phyloP scores from a whole-genome alignment of 345 rosid species.

The Ceriops tagal region DNA sequence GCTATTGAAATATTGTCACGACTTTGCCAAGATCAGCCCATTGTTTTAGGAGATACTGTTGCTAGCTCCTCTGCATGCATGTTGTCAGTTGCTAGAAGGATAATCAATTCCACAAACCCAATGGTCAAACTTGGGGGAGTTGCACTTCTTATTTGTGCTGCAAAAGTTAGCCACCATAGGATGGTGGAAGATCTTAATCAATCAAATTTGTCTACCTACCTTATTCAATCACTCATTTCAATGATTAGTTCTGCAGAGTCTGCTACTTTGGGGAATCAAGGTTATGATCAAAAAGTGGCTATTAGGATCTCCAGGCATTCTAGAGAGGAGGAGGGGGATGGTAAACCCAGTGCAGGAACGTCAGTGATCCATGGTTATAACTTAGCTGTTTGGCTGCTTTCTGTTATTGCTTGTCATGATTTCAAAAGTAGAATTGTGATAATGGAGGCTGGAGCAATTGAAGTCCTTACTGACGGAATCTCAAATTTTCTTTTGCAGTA shows the following conservation, averaged over 20 bases:
- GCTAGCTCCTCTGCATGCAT: conserved; percentile 62
- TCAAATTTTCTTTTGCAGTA: conserved; percentile 51
- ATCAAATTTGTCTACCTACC: conserved; percentile 53
- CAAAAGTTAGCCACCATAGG: conserved; percentile 77
- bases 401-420: conserved; percentile 88
- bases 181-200: conserved; percentile 84
- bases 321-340: conserved; percentile 50
- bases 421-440: conserved; percentile 69
- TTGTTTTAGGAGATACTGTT: conserved; percentile 73
- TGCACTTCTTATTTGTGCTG: conserved; percentile 89
- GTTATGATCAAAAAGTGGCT: conserved; percentile 42
- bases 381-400: conserved; percentile 86
- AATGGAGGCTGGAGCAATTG: conserved; percentile 91
- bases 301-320: conserved; percentile 59
- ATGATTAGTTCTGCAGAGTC: conserved; percentile 53
- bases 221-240: conserved; percentile 74
- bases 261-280: conserved; percentile 44
- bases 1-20: conserved; percentile 88
- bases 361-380: conserved; percentile 62
- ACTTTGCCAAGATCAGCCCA: conserved; percentile 80
- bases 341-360: conserved; percentile 44
- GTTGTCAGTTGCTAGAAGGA: conserved; percentile 65
- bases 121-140: conserved; percentile 95
- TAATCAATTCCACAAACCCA: conserved; percentile 51
- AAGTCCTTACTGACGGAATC: conserved; percentile 78